phyloP scores from a whole-genome alignment of 129 eudicot genomes.

The Chrysanthemum lavandulifolium region DNA sequence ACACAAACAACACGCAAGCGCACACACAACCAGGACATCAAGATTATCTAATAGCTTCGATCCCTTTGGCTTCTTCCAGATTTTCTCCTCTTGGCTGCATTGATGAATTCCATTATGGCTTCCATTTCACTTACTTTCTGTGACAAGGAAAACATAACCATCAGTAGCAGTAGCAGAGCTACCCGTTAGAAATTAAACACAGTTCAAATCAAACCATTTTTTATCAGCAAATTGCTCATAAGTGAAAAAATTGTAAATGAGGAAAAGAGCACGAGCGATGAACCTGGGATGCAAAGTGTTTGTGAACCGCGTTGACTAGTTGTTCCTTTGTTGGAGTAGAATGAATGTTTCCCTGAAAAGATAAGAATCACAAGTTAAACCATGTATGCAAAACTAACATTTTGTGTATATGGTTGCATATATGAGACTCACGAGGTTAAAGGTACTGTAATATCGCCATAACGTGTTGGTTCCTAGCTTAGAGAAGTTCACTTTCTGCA shows the following conservation, averaged over 20 bases:
- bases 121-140: conserved; percentile 88
- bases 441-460: conserved; percentile 84
- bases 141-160: conserved; percentile 9
- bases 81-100: conserved; percentile 72
- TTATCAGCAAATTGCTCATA: too few species aligned
- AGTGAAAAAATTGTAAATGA: not conserved
- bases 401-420: not conserved
- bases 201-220: not conserved
- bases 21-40: conserved; percentile 17
- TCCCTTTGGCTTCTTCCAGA: conserved; percentile 44
- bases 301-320: conserved; percentile 65
- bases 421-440: conserved; percentile 61
- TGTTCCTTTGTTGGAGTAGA: conserved; percentile 78
- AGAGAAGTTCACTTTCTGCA: conserved; percentile 79
- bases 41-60: conserved; percentile 25
- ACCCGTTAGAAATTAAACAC: not conserved
- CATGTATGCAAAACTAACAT: not conserved
- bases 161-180: not conserved
- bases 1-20: conserved; percentile 45
- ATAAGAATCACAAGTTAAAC: not conserved
- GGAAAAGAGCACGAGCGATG: conserved; percentile 15
- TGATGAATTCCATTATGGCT: conserved; percentile 80
- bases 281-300: conserved; percentile 95
- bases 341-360: conserved; percentile 49
- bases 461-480: conserved; percentile 82